Evolutionary conservation across 192 early-diverging fungal genomes (phyloP), one percentile per base, ranked within the genome.

Genomic region (Coemansia sp.): DNA sequence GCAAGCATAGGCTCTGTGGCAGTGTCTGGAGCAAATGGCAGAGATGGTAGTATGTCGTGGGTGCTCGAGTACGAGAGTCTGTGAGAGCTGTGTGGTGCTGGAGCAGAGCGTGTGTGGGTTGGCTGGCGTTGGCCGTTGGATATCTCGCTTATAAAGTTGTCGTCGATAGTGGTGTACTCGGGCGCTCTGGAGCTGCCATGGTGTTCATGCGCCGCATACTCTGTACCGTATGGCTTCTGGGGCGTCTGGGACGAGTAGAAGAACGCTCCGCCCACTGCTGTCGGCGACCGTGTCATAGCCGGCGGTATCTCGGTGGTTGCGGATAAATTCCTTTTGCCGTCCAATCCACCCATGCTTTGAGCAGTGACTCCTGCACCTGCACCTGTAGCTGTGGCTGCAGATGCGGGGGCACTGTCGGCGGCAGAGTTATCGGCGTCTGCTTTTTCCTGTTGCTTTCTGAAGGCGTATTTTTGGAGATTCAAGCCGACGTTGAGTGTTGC

Each of bases 381-480:
- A 0, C 34, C 35, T 17, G 36, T 50, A 20, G 32, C 26, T 11
- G 9, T 10, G 17, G 27, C 46, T 1, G 51, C 54, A 6, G 53
- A 5, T 1, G 35, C 22, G 1, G 22, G 33, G 5, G 13, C 55
- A 9, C 15, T 44, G 13, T 33, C 53, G 19, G 32, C 14, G 4
- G 26, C 30, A n/a, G n/a, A n/a, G n/a, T n/a, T n/a, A 11, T 50
- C 53, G 5, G 55, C 56, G 4, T 72, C 55, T 30, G 50, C 35
- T 46, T 78, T 73, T 27, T 84, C 77, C 46, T 82, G 67, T 0
- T 82, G 75, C 53, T 88, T 87, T 6, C 85, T 64, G 17, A 88
- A 78, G 1, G 87, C 88, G 15, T 87, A 80, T 44, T 91, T 91
- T 63, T 91, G 88, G 52, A 88, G 55, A 49, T 91, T 91, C 19